These are phyloP conservation scores for Rhizophora mangle DNA, from an alignment of 345 rosid species.

Conservation along the genomic window DNA sequence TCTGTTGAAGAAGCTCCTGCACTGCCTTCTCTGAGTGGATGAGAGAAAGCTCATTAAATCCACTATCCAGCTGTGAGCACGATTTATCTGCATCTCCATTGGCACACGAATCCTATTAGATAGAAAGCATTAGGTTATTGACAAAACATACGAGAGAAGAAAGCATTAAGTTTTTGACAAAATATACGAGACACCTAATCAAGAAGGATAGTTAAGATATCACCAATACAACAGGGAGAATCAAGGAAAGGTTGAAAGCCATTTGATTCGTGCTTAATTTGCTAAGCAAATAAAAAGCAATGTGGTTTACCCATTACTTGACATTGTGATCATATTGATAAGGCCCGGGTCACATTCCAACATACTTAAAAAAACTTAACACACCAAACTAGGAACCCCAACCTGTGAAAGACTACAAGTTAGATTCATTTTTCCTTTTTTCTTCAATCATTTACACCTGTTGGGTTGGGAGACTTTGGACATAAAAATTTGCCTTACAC, in stretches of 20 bases:
- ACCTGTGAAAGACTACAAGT: neutral
- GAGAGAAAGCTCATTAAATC: slow-evolving; percentile 41
- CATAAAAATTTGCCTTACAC: too few relatives aligned
- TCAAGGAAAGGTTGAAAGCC: too few relatives aligned
- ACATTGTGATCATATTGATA: too few relatives aligned
- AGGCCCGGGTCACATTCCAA: too few relatives aligned
- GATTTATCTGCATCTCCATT: slow-evolving; percentile 50
- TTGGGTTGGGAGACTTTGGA: neutral
- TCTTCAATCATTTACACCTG: too few relatives aligned
- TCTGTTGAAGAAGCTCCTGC: slow-evolving; percentile 75
- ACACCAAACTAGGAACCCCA: too few relatives aligned
- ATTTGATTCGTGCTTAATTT: too few relatives aligned
- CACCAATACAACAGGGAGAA: too few relatives aligned
- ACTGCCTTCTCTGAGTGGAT: slow-evolving; percentile 83
- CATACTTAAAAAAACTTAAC: too few relatives aligned
- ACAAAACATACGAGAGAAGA: neutral
- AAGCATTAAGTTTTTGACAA: slow-evolving; percentile 1
- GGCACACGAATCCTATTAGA: slow-evolving; percentile 41
- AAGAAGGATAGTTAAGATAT: too few relatives aligned
- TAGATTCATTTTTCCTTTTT: neutral
- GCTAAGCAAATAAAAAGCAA: too few relatives aligned
- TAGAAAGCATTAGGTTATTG: slow-evolving; percentile 4
- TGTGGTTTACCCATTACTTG: too few relatives aligned
- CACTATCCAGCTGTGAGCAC: slow-evolving; percentile 44
- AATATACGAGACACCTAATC: neutral